These are phyloP conservation scores for Pisolithus sp. DNA, from an alignment of 768 basidiomycete genomes.

Conservation along the genomic window DNA sequence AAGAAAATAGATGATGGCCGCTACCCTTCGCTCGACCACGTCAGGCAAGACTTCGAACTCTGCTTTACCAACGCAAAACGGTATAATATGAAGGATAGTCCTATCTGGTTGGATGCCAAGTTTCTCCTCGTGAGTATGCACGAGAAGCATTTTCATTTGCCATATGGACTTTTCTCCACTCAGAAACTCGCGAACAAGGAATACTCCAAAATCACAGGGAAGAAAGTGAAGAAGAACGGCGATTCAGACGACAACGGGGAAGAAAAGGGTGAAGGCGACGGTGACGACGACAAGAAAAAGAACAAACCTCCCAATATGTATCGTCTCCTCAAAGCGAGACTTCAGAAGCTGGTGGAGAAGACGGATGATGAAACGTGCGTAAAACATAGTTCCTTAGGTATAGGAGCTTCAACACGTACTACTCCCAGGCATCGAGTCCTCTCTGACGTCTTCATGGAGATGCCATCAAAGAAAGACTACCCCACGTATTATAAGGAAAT, in stretches of 20 bases:
- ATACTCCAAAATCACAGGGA: constrained; percentile 40
- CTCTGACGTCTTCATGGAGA: constrained; percentile 74
- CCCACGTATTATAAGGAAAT: constrained; percentile 76
- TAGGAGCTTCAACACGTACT: background rate
- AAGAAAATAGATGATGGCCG: constrained; percentile 53
- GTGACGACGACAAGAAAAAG: constrained; percentile 39
- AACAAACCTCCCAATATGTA: constrained; percentile 57
- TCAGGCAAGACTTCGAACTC: constrained; percentile 67
- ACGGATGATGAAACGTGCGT: constrained; percentile 60
- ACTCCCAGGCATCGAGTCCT: constrained; percentile 53
- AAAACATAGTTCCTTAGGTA: background rate
- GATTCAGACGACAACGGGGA: constrained; percentile 35
- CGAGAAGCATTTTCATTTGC: background rate
- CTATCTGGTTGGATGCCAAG: constrained; percentile 79
- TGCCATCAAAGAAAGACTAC: constrained; percentile 77
- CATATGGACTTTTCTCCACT: background rate
- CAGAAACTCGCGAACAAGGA: constrained; percentile 47
- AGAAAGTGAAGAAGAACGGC: constrained; percentile 31
- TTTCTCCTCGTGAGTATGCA: constrained; percentile 57
- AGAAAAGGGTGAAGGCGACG: constrained; percentile 37
- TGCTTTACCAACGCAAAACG: constrained; percentile 78
- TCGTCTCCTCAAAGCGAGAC: constrained; percentile 57
- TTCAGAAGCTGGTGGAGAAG: constrained; percentile 70
- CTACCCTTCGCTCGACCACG: constrained; percentile 60
- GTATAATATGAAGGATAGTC: constrained; percentile 76